Evolutionary conservation across 768 basidiomycete genomes (phyloP), one percentile per base, ranked within the genome.

Genomic region (Russula earlei): DNA sequence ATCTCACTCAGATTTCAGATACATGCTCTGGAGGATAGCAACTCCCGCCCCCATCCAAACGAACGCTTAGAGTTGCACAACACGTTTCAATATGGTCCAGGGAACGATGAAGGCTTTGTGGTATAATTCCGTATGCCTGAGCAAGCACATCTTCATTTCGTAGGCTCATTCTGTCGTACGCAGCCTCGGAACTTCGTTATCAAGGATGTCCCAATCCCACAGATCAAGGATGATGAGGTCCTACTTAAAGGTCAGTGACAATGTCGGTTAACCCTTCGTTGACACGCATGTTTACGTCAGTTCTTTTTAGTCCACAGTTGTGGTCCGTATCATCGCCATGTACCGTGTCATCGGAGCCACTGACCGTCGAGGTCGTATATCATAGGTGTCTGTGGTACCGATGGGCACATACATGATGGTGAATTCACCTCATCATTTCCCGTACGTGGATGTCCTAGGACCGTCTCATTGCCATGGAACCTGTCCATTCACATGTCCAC

Each of bases 21-120:
- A n/a, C n/a, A n/a, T n/a, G n/a, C n/a, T n/a, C n/a, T n/a, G n/a
- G n/a, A n/a, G n/a, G n/a, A n/a, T n/a, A n/a, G n/a, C 40, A 12
- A 41, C 38, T 6, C 10, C 31, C 27, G 36, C 6, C 15, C 14
- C 11, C 25, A n/a, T n/a, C 27, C 36, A 24, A 15, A 46, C 42
- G 17, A 31, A n/a, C n/a, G n/a, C n/a, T n/a, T n/a, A n/a, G n/a
- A n/a, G n/a, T n/a, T n/a, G n/a, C n/a, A n/a, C n/a, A n/a, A n/a
- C n/a, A n/a, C n/a, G n/a, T n/a, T n/a, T n/a, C 59, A 62, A 43
- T 65, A 82, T 82, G 79, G 73, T 77, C 49, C 66, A 80, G 67
- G 79, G 77, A 70, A 79, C 74, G 24, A 89, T 90, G 87, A 79
- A 80, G 69, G 87, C 87, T 17, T 70, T 87, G 62, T 87, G 78